A percentile compares a stretch with the other conserved stretches of the same genome.
These are phyloP conservation scores for Dalbergia cochinchinensis DNA, from an alignment of 306 rosid species.

Conservation along the genomic window DNA sequence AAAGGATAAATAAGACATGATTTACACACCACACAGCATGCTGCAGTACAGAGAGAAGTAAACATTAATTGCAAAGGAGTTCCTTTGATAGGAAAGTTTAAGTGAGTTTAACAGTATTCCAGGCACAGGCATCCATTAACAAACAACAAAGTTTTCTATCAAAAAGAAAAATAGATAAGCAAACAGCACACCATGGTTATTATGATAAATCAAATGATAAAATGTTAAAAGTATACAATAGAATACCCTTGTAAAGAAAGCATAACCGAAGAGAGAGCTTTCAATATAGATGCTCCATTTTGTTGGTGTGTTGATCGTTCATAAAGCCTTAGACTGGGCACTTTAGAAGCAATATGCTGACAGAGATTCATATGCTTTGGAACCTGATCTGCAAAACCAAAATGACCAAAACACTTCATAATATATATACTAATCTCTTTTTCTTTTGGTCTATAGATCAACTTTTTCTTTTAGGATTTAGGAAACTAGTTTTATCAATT, in stretches of 20 bases:
- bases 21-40: neutral
- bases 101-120: neutral
- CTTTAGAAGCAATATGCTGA: conserved; percentile 61
- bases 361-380: conserved; percentile 66
- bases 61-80: conserved; percentile 6
- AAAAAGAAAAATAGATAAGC: conserved; percentile 1
- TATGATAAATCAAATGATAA: conserved; percentile 10
- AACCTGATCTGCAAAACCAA: conserved; percentile 60
- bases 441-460: neutral
- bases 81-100: conserved; percentile 13
- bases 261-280: conserved; percentile 69
- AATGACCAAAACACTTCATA: conserved; percentile 38
- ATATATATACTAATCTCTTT: neutral
- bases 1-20: conserved; percentile 22
- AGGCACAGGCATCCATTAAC: conserved; percentile 32
- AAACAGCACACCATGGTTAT: neutral
- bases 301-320: conserved; percentile 49
- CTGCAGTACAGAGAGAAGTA: conserved; percentile 8
- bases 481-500: neutral
- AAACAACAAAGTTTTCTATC: neutral
- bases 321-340: conserved; percentile 57
- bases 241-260: conserved; percentile 69
- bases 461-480: neutral
- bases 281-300: conserved; percentile 61
- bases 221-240: neutral